These are phyloP conservation scores for Fonsecaea pedrosoi DNA, from an alignment of 2,329 filamentous ascomycete species.

Conservation along the genomic window DNA sequence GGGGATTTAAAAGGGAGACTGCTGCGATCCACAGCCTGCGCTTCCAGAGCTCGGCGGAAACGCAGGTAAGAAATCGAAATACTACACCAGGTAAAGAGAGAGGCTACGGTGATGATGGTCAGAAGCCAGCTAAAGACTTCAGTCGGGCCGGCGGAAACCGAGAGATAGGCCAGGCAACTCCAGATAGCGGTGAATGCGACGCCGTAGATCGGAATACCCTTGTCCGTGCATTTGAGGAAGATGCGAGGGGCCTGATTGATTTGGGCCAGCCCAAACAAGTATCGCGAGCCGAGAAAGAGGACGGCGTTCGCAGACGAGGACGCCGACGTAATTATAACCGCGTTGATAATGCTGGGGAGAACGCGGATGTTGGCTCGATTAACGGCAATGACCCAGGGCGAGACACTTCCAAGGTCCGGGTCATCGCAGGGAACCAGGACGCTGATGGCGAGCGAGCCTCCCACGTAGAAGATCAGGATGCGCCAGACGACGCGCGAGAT, in stretches of 20 bases:
- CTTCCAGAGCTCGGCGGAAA: conserved; percentile 52
- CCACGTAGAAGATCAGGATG: conserved; percentile 76
- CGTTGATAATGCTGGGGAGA: conserved; percentile 76
- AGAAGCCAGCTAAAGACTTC: conserved; percentile 57
- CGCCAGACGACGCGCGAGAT: conserved; percentile 54
- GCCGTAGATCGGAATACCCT: conserved; percentile 62
- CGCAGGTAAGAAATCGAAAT: conserved; percentile 57
- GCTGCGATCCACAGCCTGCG: conserved; percentile 47
- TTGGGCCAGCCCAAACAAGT: conserved; percentile 44
- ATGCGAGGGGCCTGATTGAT: conserved; percentile 48
- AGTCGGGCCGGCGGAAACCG: background rate
- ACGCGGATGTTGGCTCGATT: conserved; percentile 67
- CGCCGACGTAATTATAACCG: conserved; percentile 74
- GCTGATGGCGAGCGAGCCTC: conserved; percentile 74
- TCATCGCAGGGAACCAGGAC: conserved; percentile 75
- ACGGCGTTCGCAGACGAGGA: conserved; percentile 59
- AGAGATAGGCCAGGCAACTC: conserved; percentile 51
- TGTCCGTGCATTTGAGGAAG: conserved; percentile 60
- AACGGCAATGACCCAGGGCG: conserved; percentile 52
- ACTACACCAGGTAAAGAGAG: conserved; percentile 58
- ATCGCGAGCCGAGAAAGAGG: conserved; percentile 45
- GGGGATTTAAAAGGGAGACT: conserved; percentile 51
- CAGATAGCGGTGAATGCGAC: conserved; percentile 62
- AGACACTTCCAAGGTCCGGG: conserved; percentile 47
- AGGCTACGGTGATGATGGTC: conserved; percentile 55